A percentile compares a stretch with the other conserved stretches of the same genome.
These are phyloP conservation scores for Barnettozyma sucrosica DNA, from an alignment of 805 yeast species.

Conservation along the genomic window DNA sequence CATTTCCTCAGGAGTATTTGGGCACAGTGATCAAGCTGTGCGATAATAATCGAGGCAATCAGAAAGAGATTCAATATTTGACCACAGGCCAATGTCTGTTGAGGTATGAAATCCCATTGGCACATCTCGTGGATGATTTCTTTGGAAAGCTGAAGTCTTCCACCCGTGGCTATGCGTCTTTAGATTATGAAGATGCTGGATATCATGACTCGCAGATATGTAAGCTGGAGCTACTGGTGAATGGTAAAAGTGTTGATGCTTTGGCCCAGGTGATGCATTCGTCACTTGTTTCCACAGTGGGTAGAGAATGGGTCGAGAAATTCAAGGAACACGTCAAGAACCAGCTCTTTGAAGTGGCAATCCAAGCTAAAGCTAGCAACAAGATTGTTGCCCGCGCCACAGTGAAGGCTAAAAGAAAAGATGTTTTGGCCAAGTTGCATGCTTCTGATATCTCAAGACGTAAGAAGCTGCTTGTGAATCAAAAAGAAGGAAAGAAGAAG, in stretches of 20 bases:
- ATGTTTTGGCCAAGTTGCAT: constrained; percentile 88
- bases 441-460: constrained; percentile 91
- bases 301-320: constrained; percentile 75
- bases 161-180: constrained; percentile 88
- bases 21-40: constrained; percentile 86
- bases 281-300: constrained; percentile 66
- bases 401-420: constrained; percentile 87
- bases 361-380: constrained; percentile 81
- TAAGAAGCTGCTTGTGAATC: constrained; percentile 79
- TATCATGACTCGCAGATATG: constrained; percentile 75
- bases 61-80: constrained; percentile 69
- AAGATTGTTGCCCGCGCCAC: constrained; percentile 88
- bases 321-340: constrained; percentile 74
- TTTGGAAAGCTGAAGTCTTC: constrained; percentile 88
- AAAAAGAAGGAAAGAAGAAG: constrained; percentile 88
- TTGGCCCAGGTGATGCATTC: constrained; percentile 85
- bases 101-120: constrained; percentile 77
- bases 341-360: constrained; percentile 87
- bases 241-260: constrained; percentile 88
- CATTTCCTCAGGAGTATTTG: constrained; percentile 83
- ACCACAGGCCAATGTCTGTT: constrained; percentile 76
- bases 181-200: constrained; percentile 93
- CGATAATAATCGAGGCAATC: constrained; percentile 78
- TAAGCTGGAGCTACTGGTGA: constrained; percentile 82
- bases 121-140: constrained; percentile 90